These are phyloP conservation scores for Colletotrichum falcatum DNA, from an alignment of 2,329 filamentous ascomycete species.

Conservation along the genomic window DNA sequence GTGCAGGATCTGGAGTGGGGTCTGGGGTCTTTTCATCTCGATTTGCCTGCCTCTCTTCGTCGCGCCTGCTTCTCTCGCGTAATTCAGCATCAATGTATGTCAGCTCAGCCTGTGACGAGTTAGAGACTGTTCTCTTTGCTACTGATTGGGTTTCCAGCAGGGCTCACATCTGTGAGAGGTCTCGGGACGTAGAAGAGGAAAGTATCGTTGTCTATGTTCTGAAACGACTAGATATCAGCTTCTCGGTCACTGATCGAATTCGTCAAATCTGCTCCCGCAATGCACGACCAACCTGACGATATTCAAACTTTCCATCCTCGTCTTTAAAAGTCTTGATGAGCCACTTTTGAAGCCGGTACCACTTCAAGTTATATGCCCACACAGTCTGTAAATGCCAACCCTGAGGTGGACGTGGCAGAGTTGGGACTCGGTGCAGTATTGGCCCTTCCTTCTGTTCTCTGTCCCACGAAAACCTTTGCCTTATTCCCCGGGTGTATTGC, in stretches of 20 bases:
- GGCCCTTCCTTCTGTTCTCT: not conserved
- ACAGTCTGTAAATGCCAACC: not conserved
- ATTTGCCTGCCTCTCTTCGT: not conserved
- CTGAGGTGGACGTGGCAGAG: not conserved
- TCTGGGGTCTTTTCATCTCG: not conserved
- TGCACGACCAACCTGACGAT: constrained; percentile 3
- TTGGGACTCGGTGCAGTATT: not conserved
- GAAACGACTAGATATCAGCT: not conserved
- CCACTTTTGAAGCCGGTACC: not conserved
- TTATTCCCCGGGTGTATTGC: not conserved
- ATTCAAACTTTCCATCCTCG: not conserved
- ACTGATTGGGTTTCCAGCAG: not conserved
- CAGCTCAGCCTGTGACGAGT: not conserved
- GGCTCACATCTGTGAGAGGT: not conserved
- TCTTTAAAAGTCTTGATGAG: not conserved
- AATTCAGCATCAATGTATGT: not conserved
- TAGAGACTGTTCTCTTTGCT: not conserved
- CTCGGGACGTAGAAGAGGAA: not conserved
- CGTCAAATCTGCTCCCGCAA: not conserved
- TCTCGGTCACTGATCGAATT: not conserved
- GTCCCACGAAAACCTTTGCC: not conserved
- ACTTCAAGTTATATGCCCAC: constrained; percentile 5
- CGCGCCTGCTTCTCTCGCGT: not conserved
- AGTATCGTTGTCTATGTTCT: not conserved
- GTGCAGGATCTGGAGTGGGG: not conserved